Conservation (phyloP, 257 asterid species). For the Nicotiana tabacum region DNA sequence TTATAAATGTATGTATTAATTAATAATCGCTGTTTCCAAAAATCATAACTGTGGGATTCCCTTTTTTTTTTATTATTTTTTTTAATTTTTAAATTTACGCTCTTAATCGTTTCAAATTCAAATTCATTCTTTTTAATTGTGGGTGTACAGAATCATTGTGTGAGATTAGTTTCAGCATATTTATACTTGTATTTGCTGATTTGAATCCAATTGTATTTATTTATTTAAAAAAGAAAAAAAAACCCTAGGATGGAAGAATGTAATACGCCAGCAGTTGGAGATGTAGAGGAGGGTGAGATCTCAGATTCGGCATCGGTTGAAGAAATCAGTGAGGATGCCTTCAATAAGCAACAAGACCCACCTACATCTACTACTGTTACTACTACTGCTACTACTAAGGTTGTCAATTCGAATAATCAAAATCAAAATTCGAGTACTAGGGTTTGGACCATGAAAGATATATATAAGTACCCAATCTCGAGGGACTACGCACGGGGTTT, state of each 20-base stretch:
- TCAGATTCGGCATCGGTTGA: conserved; percentile 83
- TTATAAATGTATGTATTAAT: background rate
- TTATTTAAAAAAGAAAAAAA: conserved; percentile 16
- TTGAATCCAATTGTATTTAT: conserved; percentile 20
- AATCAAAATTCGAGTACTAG: conserved; percentile 38
- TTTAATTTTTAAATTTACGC: background rate
- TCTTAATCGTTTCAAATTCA: background rate
- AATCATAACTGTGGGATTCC: background rate
- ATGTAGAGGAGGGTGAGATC: conserved; percentile 93
- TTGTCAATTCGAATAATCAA: background rate
- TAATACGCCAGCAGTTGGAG: conserved; percentile 29
- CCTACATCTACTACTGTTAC: conserved; percentile 11
- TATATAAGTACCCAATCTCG: conserved; percentile 60
- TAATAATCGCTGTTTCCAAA: background rate
- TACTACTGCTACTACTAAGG: conserved; percentile 10
- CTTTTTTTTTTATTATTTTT: background rate
- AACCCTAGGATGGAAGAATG: conserved; percentile 48
- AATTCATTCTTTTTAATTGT: background rate
- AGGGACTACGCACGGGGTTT: conserved; percentile 56
- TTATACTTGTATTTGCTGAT: conserved; percentile 18
- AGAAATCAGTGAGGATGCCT: conserved; percentile 67
- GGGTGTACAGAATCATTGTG: background rate
- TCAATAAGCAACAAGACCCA: conserved; percentile 28
- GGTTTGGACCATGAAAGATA: conserved; percentile 82
- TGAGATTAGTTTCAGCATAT: background rate